These are phyloP conservation scores for Kodamaea plutei DNA, from an alignment of 1,139 yeast genomes.

Conservation along the genomic window DNA sequence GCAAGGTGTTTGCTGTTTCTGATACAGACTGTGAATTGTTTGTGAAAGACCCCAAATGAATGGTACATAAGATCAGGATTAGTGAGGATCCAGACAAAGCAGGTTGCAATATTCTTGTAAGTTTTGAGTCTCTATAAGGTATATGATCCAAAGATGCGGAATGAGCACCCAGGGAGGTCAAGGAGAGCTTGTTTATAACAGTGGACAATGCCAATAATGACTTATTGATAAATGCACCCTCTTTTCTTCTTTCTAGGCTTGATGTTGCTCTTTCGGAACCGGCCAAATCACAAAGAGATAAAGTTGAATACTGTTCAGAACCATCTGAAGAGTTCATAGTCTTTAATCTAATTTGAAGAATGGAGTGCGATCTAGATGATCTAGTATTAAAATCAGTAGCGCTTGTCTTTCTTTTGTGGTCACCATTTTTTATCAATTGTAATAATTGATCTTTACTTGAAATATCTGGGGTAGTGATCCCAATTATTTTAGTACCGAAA, in stretches of 20 bases:
- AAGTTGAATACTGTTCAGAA: constrained; percentile 52
- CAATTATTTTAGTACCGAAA: constrained; percentile 74
- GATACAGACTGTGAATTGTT: constrained; percentile 46
- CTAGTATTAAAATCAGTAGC: constrained; percentile 85
- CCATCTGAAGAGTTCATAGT: constrained; percentile 38
- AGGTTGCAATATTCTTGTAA: constrained; percentile 84
- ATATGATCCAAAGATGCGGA: constrained; percentile 49
- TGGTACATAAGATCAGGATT: constrained; percentile 85
- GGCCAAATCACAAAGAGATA: constrained; percentile 90
- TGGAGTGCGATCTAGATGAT: constrained; percentile 90
- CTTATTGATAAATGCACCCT: constrained; percentile 88
- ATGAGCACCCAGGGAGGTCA: constrained; percentile 21
- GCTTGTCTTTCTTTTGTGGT: constrained; percentile 70
- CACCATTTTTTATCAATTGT: constrained; percentile 62
- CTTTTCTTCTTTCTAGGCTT: constrained; percentile 79
- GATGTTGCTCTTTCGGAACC: constrained; percentile 92
- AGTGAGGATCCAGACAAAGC: constrained; percentile 85
- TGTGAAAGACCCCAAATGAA: constrained; percentile 50
- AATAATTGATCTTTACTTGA: constrained; percentile 56
- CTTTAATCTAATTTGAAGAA: constrained; percentile 64
- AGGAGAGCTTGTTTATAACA: constrained; percentile 74
- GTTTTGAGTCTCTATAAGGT: constrained; percentile 89
- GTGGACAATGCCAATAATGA: constrained; percentile 86
- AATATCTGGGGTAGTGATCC: constrained; percentile 62
- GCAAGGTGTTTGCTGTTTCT: constrained; percentile 80